A percentile compares a stretch with the other conserved stretches of the same genome.
Conservation (phyloP, 306 rosid species). For the Rosa multiflora region DNA sequence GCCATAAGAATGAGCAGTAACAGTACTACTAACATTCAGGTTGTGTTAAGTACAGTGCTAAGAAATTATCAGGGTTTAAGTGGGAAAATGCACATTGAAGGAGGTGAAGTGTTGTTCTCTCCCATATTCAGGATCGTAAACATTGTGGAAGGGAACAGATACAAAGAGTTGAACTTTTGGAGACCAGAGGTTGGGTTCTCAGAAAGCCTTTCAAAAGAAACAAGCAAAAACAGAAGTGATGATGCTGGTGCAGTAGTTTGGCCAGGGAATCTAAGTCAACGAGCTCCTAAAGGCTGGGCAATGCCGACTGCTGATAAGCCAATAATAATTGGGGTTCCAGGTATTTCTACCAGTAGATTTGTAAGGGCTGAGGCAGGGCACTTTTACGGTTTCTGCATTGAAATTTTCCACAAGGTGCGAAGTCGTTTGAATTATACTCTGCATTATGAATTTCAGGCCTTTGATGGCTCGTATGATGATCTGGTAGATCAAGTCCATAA, state of each 20-base stretch:
- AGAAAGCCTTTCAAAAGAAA: conserved; percentile 5
- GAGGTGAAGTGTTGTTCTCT: conserved; percentile 26
- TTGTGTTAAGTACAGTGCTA: conserved; percentile 26
- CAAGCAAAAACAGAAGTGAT: neutral
- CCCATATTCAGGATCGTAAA: conserved; percentile 47
- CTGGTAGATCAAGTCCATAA: no score
- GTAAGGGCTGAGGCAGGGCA: conserved; percentile 37
- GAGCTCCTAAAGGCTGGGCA: conserved; percentile 60
- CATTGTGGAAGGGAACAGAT: conserved; percentile 29
- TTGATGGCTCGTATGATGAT: no score
- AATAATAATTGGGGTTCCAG: conserved; percentile 66
- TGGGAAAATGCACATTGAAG: conserved; percentile 44
- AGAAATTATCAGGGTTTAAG: conserved; percentile 35
- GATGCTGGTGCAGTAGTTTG: conserved; percentile 42
- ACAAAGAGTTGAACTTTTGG: conserved; percentile 56
- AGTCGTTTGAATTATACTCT: no score
- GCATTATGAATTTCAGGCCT: no score
- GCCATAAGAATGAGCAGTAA: conserved; percentile 26
- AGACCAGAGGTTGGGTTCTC: conserved; percentile 36
- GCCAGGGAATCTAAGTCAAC: conserved; percentile 41
- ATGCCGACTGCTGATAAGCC: conserved; percentile 46
- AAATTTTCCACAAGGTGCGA: no score
- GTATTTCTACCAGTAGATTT: conserved; percentile 53
- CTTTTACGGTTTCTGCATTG: no score
- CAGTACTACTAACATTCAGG: conserved; percentile 6